Base-by-base conservation (phyloP, 495 filamentous ascomycete genomes). In the Penicillium soppii region DNA sequence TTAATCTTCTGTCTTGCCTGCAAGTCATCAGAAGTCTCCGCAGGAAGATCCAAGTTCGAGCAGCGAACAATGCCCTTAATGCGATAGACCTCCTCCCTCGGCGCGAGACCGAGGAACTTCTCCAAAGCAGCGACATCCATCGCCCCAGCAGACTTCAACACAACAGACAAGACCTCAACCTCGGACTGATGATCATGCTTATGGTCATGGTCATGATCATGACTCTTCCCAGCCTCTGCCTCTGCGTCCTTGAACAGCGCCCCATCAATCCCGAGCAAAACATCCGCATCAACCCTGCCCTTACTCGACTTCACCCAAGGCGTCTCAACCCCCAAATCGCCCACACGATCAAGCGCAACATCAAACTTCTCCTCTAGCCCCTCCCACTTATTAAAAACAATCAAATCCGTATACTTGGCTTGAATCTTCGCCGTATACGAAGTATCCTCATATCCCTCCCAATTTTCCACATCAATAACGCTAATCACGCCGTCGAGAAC, bases 331-430 rank as follows among this genome's bases (percentile, higher is more conserved):
- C 90, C 92, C 56, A 98, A 69, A 72, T 95, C 92, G 0, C 90
- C 88, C 12, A 98, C 72, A 7, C 90, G 78, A 67, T 98, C 94
- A 32, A 92, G 59, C 56, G 85, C 87, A 37, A 89, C 78, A 66
- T 98, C 95, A 50, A 92, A 86, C 39, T 82, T 69, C 70, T 95
- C 91, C 10, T 68, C 75, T 3, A 82, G 81, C 2, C 55, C 44
- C 68, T 98, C 94, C 92, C 92, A 97, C 73, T 98, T 98, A 71
- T 97, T 98, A 50, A 95, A 86, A 20, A 98, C 78, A 41, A 98
- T 85, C 56, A 97, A 62, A 76, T 98, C 94, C 38, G 94, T 98
- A 69, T 95, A 97, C 59, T 76, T 67, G 21, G 90, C 90, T 73
- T 95, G 90, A 41, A 92, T 70, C 63, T 87, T 83, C n/a, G 90